Base-by-base conservation (phyloP, 2,329 filamentous ascomycete species). In the Neodidymelliopsis sp. region DNA sequence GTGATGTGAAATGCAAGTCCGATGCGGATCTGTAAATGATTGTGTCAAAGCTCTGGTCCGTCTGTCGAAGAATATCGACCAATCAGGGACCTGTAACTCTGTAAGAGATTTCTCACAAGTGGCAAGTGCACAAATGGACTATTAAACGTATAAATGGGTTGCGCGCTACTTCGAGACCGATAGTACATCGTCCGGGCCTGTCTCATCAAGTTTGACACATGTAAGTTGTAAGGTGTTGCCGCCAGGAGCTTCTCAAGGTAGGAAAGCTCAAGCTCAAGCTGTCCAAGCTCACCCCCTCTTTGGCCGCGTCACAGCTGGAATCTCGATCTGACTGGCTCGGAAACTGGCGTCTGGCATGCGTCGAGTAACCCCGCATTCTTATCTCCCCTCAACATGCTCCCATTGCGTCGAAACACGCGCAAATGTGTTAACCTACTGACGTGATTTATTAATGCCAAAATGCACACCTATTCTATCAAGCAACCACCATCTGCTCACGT, bases 401-500 rank as follows among this genome's bases (percentile, higher is more conserved):
- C 19, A 27, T 9, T 6, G 9, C 2, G 3, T 19, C 16, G 4
- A 13, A 27, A 11, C 8, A 19, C 16, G 23, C 22, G 22, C 3
- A 23, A 23, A 10, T 22, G 4, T 10, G 11, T 19, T 11, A 23
- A 13, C 4, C 4, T 4, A 11, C 12, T 30, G 13, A 4, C 9
- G 12, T 5, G 29, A 6, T 18, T 15, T 36, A 55, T 42, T 35
- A 24, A 41, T 30, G 6, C 8, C 6, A 41, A 30, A 35, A 41
- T 38, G 20, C 0, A 1, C 2, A 6, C 9, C 10, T 8, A 8
- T 39, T 41, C 12, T 18, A 44, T 39, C 27, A 39, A 44, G 28
- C 13, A 25, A 12, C 18, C 24, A 29, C 47, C 44, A 48, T 48
- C 40, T 39, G 47, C 39, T 50, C 23, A 39, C 13, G 40, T 42